phyloP scores from a whole-genome alignment of 768 basidiomycete genomes.

The Coprinellus micaceus region DNA sequence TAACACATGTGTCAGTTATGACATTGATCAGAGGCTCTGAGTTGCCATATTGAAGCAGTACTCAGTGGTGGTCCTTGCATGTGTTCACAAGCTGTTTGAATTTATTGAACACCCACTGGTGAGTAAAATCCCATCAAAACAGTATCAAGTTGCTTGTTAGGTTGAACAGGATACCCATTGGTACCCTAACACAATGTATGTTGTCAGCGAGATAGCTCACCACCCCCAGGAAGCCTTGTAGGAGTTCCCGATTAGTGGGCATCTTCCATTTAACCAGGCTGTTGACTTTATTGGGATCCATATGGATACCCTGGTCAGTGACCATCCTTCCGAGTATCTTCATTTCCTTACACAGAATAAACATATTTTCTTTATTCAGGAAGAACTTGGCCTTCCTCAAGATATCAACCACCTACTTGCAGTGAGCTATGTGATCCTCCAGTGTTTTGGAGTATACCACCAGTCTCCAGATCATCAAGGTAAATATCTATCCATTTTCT shows the following conservation, averaged over 20 bases:
- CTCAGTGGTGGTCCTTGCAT: conserved; percentile 15
- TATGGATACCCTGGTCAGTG: conserved; percentile 28
- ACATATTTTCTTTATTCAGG: conserved; percentile 12
- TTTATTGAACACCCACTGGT: conserved; percentile 26
- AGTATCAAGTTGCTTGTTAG: conserved; percentile 14
- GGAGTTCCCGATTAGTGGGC: conserved; percentile 16
- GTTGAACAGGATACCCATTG: conserved; percentile 25
- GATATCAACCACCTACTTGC: conserved; percentile 18
- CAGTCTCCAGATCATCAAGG: conserved; percentile 16
- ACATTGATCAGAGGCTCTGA: conserved; percentile 21
- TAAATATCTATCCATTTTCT: conserved; percentile 10
- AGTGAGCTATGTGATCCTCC: conserved; percentile 28
- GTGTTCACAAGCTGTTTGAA: conserved; percentile 21
- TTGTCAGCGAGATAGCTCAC: conserved; percentile 20
- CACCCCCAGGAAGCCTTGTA: conserved; percentile 8
- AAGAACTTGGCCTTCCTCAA: conserved; percentile 24
- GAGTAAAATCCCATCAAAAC: conserved; percentile 18
- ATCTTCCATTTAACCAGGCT: conserved; percentile 19
- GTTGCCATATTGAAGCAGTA: conserved; percentile 17
- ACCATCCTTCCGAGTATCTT: conserved; percentile 33
- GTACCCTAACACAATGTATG: conserved; percentile 21
- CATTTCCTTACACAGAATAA: conserved; percentile 17
- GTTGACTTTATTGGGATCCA: conserved; percentile 38
- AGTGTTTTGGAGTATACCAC: conserved; percentile 20
- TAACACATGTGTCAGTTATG: conserved; percentile 27